Conservation (phyloP, 2,329 filamentous ascomycete species). For the Colletotrichum echinochloae region DNA sequence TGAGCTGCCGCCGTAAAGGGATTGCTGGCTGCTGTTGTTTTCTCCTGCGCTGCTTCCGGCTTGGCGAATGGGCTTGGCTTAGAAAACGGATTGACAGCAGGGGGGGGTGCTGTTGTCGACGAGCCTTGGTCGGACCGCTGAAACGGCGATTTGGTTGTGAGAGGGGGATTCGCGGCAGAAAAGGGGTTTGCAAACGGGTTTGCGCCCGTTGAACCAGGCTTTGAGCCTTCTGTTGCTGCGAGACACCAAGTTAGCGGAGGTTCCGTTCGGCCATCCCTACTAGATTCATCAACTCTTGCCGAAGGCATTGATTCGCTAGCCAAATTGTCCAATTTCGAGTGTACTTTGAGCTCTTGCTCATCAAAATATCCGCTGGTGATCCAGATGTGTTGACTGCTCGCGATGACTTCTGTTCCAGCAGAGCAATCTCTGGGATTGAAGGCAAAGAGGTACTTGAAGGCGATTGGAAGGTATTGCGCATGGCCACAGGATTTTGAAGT, state of each 20-base stretch:
- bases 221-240: slow-evolving; percentile 24
- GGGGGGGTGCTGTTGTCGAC: slow-evolving; percentile 4
- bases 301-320: neutral
- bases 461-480: neutral
- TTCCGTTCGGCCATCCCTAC: slow-evolving; percentile 1
- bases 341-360: neutral
- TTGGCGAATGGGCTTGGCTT: slow-evolving; percentile 22
- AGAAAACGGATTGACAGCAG: slow-evolving; percentile 28
- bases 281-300: neutral
- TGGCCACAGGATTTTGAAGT: neutral
- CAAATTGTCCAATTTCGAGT: neutral
- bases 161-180: slow-evolving; percentile 4
- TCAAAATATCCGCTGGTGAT: neutral
- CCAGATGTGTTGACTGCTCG: neutral
- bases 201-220: neutral
- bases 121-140: slow-evolving; percentile 1
- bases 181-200: slow-evolving; percentile 30
- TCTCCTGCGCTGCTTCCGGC: slow-evolving; percentile 2
- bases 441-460: neutral
- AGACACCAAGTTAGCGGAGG: slow-evolving; percentile 27
- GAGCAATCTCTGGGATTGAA: neutral
- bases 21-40: slow-evolving; percentile 9
- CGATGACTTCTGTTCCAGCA: neutral
- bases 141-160: neutral
- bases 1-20: slow-evolving; percentile 20